A percentile compares a stretch with the other conserved stretches of the same genome.
Evolutionary conservation across 352 stramenopile genomes (phyloP).

Genomic region (Phytopythium ostracodes): DNA sequence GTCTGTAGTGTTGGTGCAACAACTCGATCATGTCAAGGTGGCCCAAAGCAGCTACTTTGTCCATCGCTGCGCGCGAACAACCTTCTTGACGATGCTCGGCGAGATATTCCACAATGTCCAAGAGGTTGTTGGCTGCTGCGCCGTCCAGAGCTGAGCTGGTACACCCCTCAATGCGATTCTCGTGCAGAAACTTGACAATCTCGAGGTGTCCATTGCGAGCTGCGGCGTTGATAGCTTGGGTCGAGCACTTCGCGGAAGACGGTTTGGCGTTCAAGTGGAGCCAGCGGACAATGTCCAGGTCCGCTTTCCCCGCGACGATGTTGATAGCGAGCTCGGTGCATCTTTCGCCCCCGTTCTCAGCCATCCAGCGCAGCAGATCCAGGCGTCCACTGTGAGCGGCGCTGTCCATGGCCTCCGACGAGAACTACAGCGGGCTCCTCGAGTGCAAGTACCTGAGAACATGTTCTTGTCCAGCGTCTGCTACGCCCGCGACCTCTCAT

Average conservation of each 20-base stretch:
- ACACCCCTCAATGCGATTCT: conserved; percentile 23
- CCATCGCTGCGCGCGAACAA: conserved; percentile 19
- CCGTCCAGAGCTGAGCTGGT: conserved; percentile 24
- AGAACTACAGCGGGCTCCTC: not conserved
- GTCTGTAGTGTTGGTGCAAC: conserved; percentile 7
- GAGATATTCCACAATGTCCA: conserved; percentile 25
- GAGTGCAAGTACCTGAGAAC: not conserved
- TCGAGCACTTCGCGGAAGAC: not conserved
- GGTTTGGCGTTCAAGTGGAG: not conserved
- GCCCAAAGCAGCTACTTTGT: not conserved
- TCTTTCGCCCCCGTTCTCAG: not conserved
- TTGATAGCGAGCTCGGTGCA: not conserved
- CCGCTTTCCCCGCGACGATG: not conserved
- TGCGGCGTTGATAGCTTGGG: conserved; percentile 19
- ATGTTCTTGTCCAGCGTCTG: not conserved
- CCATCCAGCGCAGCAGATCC: not conserved
- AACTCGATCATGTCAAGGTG: conserved; percentile 11
- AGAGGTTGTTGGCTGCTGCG: conserved; percentile 27
- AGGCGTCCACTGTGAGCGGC: not conserved
- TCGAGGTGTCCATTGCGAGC: conserved; percentile 21
- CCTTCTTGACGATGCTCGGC: conserved; percentile 22
- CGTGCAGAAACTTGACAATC: conserved; percentile 28
- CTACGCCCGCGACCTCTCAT: not conserved
- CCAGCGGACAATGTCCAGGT: not conserved
- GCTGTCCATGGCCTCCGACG: not conserved